A percentile compares a stretch with the other conserved stretches of the same genome.
Evolutionary conservation across 345 rosid genomes (phyloP).

Genomic region (Dovyalis caffra): DNA sequence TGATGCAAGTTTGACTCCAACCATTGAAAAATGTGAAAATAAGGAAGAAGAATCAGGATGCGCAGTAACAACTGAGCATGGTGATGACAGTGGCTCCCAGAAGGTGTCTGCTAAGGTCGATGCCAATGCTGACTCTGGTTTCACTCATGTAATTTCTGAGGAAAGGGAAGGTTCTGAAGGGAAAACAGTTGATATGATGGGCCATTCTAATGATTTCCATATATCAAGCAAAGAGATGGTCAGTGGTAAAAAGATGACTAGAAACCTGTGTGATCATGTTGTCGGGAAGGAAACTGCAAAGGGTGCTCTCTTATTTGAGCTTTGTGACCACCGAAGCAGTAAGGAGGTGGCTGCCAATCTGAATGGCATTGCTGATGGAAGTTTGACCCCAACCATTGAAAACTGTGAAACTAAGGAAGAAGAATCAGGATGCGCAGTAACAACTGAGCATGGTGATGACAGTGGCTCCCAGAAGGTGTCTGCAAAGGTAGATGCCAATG

Average conservation of each 20-base stretch:
- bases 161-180: background rate
- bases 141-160: background rate
- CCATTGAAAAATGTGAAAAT: slow-evolving; percentile 9
- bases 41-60: background rate
- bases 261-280: background rate
- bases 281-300: slow-evolving; percentile 4
- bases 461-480: background rate
- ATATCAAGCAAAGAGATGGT: background rate
- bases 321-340: background rate
- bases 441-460: background rate
- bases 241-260: background rate
- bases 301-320: background rate
- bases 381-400: slow-evolving; percentile 11
- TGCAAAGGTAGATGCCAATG: background rate
- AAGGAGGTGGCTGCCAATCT: slow-evolving; percentile 15
- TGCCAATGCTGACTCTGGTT: background rate
- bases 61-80: background rate
- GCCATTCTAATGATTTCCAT: background rate
- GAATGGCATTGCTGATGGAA: background rate
- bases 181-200: background rate
- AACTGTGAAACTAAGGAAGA: background rate
- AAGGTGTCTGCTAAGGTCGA: background rate
- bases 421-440: background rate
- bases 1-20: slow-evolving; percentile 4
- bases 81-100: background rate